Base-by-base conservation (phyloP, 139 green algal species). In the Closterium sp. region DNA sequence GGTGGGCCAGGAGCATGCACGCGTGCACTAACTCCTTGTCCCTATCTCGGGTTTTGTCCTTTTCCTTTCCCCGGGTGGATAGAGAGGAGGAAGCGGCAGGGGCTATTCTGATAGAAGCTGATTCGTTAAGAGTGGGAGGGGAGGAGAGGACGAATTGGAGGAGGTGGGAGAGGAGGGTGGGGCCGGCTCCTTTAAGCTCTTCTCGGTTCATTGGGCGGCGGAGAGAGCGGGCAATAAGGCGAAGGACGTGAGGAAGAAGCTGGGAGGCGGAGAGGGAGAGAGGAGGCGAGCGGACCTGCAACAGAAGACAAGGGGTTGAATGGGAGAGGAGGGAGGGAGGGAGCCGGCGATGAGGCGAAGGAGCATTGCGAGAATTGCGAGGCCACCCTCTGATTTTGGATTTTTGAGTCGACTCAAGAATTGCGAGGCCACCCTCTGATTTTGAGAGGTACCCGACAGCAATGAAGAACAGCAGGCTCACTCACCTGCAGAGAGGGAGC, bases 1-100 rank as follows among this genome's bases (percentile, higher is more conserved):
- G 8, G 33, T 93, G 88, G 28, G 88, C 91, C 19, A 93, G 81
- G 28, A 23, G 21, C 16, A 93, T 88, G 28, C 85, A 90, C 16
- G 91, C 88, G 5, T 28, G 30, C 33, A 93, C 88, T 33, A 93
- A 34, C 89, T 93, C 91, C 64, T 93, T 90, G 34, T 93, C 91
- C 88, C 88, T 30, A 28, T 87, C 30, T 76, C 55, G 55, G n/a
- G n/a, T n/a, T n/a, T n/a, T n/a, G n/a, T n/a, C n/a, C n/a, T n/a
- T n/a, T n/a, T n/a, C n/a, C n/a, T n/a, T n/a, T n/a, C n/a, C n/a
- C n/a, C n/a, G n/a, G n/a, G n/a, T n/a, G n/a, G n/a, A n/a, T n/a
- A n/a, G n/a, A n/a, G n/a, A n/a, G n/a, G n/a, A n/a, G n/a, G n/a
- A n/a, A n/a, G n/a, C n/a, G n/a, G n/a, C 55, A 76, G 55, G 16